These are phyloP conservation scores for Rutidosis leptorrhynchoides DNA, from an alignment of 129 eudicot genomes.

Conservation along the genomic window DNA sequence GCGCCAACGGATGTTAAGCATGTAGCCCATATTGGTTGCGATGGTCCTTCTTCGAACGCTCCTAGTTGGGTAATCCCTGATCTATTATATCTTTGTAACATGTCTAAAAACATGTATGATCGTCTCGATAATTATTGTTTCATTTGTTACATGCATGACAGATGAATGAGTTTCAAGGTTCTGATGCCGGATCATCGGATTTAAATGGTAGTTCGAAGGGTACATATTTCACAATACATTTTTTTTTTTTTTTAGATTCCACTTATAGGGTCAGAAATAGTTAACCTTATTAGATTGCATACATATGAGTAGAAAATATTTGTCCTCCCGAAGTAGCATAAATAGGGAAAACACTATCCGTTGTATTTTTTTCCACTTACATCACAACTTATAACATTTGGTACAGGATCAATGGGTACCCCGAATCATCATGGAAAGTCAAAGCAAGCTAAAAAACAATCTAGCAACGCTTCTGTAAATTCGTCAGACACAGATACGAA, in stretches of 20 bases:
- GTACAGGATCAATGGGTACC: conserved; percentile 24
- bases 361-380: background rate
- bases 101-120: background rate
- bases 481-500: conserved; percentile 18
- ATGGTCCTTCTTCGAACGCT: conserved; percentile 61
- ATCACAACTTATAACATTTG: background rate
- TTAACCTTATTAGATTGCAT: too few relatives aligned
- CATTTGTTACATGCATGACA: background rate
- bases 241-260: too few relatives aligned
- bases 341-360: too few relatives aligned
- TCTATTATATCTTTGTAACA: background rate
- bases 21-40: conserved; percentile 93
- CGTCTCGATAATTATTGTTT: background rate
- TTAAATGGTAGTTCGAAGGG: conserved; percentile 28
- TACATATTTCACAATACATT: background rate
- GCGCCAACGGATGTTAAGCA: conserved; percentile 96
- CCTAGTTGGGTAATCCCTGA: conserved; percentile 74
- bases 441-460: conserved; percentile 34
- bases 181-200: conserved; percentile 33
- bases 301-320: too few relatives aligned
- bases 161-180: conserved; percentile 42
- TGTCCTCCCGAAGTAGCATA: too few relatives aligned
- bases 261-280: too few relatives aligned
- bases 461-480: conserved; percentile 5
- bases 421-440: conserved; percentile 31